Evolutionary conservation across 352 stramenopile species (phyloP).

Genomic region (Phytopythium oedochilum): DNA sequence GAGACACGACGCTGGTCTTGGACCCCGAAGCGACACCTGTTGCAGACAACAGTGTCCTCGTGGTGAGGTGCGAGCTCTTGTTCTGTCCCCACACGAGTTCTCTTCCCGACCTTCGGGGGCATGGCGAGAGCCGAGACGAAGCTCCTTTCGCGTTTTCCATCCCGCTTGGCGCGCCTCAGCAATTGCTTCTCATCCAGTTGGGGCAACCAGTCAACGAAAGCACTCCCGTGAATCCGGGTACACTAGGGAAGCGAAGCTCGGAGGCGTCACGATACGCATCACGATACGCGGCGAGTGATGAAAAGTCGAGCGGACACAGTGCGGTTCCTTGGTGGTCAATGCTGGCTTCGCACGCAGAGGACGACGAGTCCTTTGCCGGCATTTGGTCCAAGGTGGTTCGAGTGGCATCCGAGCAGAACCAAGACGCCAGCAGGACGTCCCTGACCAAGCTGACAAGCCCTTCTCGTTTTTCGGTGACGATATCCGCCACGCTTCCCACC

Average conservation of each 20-base stretch:
- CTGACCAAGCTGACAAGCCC: slow-evolving; percentile 14
- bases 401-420: not conserved
- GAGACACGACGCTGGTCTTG: slow-evolving; percentile 22
- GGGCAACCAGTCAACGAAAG: not conserved
- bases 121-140: not conserved
- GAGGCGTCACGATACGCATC: not conserved
- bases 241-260: not conserved
- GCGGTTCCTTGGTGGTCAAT: slow-evolving; percentile 37
- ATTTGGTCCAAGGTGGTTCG: slow-evolving; percentile 24
- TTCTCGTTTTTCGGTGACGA: slow-evolving; percentile 24
- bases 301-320: slow-evolving; percentile 10
- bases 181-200: slow-evolving; percentile 2
- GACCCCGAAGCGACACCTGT: slow-evolving; percentile 19
- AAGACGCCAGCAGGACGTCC: not conserved
- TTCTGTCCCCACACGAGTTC: slow-evolving; percentile 20
- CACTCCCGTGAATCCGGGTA: not conserved
- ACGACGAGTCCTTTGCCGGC: slow-evolving; percentile 20
- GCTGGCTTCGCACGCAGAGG: slow-evolving; percentile 23
- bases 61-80: slow-evolving; percentile 31
- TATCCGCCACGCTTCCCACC: slow-evolving; percentile 16
- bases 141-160: not conserved
- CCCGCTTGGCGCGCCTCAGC: not conserved
- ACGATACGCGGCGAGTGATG: not conserved
- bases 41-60: slow-evolving; percentile 20
- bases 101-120: not conserved